Percentiles rank a stretch among this genome's conserved stretches.
These are phyloP conservation scores for Venturia nashicola DNA, from an alignment of 2,329 filamentous ascomycete genomes.

Conservation along the genomic window DNA sequence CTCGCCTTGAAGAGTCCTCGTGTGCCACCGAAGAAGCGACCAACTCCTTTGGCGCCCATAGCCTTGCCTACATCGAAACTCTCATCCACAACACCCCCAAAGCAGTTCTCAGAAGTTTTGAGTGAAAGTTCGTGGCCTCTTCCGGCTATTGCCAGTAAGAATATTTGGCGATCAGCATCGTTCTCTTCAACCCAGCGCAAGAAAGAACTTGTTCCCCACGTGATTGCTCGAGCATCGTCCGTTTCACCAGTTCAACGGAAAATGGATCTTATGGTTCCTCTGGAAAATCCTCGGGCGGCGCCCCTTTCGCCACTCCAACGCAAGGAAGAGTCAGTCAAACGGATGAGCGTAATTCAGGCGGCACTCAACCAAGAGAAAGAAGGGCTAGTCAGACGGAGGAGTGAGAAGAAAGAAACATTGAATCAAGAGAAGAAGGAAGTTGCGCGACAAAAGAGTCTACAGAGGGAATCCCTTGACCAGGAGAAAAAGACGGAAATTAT, in stretches of 20 bases:
- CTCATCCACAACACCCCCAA: not conserved
- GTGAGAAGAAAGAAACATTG: not conserved
- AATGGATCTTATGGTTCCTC: not conserved
- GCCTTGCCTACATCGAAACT: not conserved
- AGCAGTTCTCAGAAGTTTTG: not conserved
- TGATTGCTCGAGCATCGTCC: not conserved
- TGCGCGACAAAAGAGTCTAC: not conserved
- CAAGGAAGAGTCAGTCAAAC: not conserved
- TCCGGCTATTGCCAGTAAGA: not conserved
- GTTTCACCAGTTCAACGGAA: not conserved
- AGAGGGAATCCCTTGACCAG: not conserved
- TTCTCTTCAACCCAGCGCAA: not conserved
- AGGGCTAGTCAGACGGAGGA: not conserved
- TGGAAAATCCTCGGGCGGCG: not conserved
- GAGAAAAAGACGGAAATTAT: not conserved
- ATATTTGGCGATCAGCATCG: not conserved
- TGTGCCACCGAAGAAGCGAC: not conserved
- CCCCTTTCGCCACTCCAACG: not conserved
- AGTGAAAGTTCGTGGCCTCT: not conserved
- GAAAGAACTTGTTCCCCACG: not conserved
- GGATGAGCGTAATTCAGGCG: not conserved
- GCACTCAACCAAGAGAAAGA: not conserved
- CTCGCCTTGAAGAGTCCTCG: not conserved
- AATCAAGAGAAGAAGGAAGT: not conserved
- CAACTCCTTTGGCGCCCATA: not conserved